These are phyloP conservation scores for Tardiomyces digboiensis DNA, from an alignment of 1,139 yeast species.

Conservation along the genomic window DNA sequence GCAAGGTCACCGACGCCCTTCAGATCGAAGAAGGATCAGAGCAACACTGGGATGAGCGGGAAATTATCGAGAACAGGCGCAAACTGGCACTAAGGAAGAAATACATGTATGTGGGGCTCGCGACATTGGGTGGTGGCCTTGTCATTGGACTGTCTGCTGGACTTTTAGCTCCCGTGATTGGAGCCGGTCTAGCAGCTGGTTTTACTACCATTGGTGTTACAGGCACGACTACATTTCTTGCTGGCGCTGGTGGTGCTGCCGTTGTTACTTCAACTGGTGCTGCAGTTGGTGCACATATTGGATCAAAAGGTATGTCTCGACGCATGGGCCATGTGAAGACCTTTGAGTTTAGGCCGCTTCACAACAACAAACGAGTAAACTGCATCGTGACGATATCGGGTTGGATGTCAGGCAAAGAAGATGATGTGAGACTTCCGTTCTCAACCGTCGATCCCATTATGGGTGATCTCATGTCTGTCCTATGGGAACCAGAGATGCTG, in stretches of 20 bases:
- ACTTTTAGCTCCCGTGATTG: constrained; percentile 91
- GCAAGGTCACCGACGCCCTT: constrained; percentile 80
- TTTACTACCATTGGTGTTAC: constrained; percentile 87
- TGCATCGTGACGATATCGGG: constrained; percentile 90
- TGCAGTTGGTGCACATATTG: constrained; percentile 84
- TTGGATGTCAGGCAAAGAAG: constrained; percentile 94
- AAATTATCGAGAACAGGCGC: constrained; percentile 60
- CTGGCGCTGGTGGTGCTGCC: constrained; percentile 97
- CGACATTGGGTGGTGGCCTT: constrained; percentile 94
- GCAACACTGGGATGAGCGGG: constrained; percentile 68
- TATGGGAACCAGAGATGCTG: constrained; percentile 99
- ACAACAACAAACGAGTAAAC: constrained; percentile 82
- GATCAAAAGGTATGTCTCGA: constrained; percentile 72
- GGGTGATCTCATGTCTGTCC: constrained; percentile 88
- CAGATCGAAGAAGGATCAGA: constrained; percentile 72
- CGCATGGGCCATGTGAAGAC: constrained; percentile 91
- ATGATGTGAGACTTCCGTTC: constrained; percentile 94
- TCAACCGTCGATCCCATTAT: constrained; percentile 95
- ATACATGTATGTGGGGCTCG: constrained; percentile 83
- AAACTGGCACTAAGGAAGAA: constrained; percentile 57
- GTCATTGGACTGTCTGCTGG: constrained; percentile 96
- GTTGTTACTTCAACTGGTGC: constrained; percentile 90
- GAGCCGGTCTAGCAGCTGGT: constrained; percentile 98
- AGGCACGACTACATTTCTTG: constrained; percentile 86
- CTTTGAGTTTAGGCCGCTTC: constrained; percentile 88